Evolutionary conservation across 2,329 filamentous ascomycete genomes (phyloP), one percentile per base, ranked within the genome.

Genomic region (Clarireedia monteithiana): DNA sequence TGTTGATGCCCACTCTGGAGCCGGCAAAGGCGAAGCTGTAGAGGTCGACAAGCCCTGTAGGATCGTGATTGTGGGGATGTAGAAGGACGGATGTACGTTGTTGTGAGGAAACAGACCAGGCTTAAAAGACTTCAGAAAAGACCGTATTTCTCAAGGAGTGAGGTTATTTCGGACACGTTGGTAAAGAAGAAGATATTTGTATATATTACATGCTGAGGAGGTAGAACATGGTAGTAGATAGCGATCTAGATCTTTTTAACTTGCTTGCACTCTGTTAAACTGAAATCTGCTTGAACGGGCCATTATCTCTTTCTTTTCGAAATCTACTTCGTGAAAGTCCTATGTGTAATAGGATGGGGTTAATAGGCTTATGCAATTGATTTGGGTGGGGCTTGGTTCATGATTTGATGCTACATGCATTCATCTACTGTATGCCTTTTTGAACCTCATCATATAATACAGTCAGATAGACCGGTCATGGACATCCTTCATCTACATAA

Each of bases 21-120:
- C 71, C 82, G 17, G 81, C 88, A 63, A 95, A 95, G 80, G 83
- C 92, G 26, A 96, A 96, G 81, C 74, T 96, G 71, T 96, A 89
- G 26, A 48, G 5, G 24, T 2, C 5, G 3, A 20, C 10, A 0
- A 20, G 17, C 15, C 5, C 6, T 2, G 17, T 6, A 4, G 42
- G 42, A 5, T 45, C 1, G 23, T 14, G 4, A 20, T 12, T 48
- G 27, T 9, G 20, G 34, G 6, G 27, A 17, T 17, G 23, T 4
- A 27, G 26, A 34, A 46, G 42, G 42, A 34, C 24, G 42, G 42
- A 46, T 26, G 20, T 26, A 24, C 42, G 23, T 20, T 20, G 6
- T 23, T 7, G 20, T 20, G 20, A 46, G 42, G 5, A 14, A 20
- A 24, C 5, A 23, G 14, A 14, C 12, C 14, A 23, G 9, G 20